phyloP scores from a whole-genome alignment of 495 filamentous ascomycete genomes.

The Podospora australis region DNA sequence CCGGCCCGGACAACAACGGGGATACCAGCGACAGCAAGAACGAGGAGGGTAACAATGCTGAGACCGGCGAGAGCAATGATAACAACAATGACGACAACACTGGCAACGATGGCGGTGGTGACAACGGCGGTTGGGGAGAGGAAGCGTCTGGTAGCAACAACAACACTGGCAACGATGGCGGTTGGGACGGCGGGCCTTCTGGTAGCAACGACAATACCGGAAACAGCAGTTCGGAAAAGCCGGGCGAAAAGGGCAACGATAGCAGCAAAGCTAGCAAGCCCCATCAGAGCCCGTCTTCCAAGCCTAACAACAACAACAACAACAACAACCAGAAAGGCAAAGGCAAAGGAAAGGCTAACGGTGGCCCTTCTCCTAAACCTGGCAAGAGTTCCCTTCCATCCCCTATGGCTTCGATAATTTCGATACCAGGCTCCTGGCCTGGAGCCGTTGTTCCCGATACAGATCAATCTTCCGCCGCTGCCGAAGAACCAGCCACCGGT shows the following conservation, averaged over 20 bases:
- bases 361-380: background rate
- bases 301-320: slow-evolving; percentile 1
- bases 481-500: background rate
- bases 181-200: background rate
- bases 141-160: no score
- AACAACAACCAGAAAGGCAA: background rate
- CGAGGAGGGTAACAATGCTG: background rate
- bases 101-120: slow-evolving; percentile 3
- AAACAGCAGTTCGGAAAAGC: background rate
- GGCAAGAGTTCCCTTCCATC: no score
- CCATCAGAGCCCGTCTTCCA: background rate
- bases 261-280: no score
- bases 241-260: no score
- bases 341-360: background rate
- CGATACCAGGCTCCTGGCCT: no score
- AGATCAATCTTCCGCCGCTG: background rate
- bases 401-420: background rate
- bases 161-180: slow-evolving; percentile 8
- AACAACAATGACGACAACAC: slow-evolving; percentile 1
- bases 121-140: slow-evolving; percentile 6
- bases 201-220: slow-evolving; percentile 2
- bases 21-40: slow-evolving; percentile 2
- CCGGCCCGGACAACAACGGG: background rate
- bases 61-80: slow-evolving; percentile 9
- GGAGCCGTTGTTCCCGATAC: no score